Base-by-base conservation (phyloP, 2,329 filamentous ascomycete species). In the Paracoccidioides brasiliensis region DNA sequence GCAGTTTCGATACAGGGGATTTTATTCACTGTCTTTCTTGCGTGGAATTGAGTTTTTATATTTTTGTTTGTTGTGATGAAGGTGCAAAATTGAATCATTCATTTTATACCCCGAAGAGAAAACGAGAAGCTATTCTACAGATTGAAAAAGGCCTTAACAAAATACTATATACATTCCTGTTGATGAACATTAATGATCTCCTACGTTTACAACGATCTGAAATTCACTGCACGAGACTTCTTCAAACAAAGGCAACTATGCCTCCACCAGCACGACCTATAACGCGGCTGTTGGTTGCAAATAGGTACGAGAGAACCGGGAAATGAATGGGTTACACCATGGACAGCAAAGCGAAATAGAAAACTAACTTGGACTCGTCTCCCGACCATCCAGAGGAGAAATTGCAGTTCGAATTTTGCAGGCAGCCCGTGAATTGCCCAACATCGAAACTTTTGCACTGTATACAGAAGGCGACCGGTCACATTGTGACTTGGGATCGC, bases 331-430 rank as follows among this genome's bases (percentile, higher is more conserved):
- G n/a, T 22, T 14, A 22, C 53, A 40, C 52, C 22, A 33, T 57
- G 22, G 22, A 22, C 22, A 53, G 56, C 53, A 10, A 41, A 44
- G 15, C 3, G 10, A 51, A 12, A 35, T 12, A 40, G 46, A 38
- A 50, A 40, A 37, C 22, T 52, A 52, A 41, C 37, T 32, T 32
- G n/a, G 7, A 6, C 28, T 48, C 5, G 44, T 33, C 35, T 30
- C 8, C 53, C 32, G 9, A 2, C 46, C 28, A 28, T 44, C 15
- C 12, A 81, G 80, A 70, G 82, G 82, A 55, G 82, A 85, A 66
- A 84, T 85, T 53, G 81, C 81, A 54, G 76, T 80, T 2, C 75
- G 82, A 10, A 81, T 84, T 50, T 70, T 84, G 38, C 75, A 77
- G 35, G 75, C 81, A 55, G 79, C 78, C n/a, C 73, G 80, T 43